Evolutionary conservation across 768 basidiomycete genomes (phyloP), one percentile per base, ranked within the genome.

Genomic region (Phaeotremella skinneri): DNA sequence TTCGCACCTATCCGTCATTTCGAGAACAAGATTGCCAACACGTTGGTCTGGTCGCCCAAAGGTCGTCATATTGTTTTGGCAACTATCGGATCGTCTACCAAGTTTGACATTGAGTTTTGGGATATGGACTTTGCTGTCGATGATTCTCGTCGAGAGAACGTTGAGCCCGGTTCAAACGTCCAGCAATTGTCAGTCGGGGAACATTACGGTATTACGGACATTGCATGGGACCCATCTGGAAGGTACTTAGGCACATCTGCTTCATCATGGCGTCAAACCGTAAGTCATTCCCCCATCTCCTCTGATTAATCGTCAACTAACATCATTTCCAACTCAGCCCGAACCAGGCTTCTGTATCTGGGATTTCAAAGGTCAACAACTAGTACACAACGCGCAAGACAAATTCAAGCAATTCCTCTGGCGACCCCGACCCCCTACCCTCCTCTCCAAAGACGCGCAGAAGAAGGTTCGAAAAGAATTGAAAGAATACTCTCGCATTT

Each of bases 381-480:
- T 92, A n/a, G 67, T 73, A 25, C 83, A 88, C 74, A 89, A 90
- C 75, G 86, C 87, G 51, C 81, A 88, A 62, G 96, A 98, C 75
- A 85, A 88, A 56, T 98, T 99, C 84, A 99, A 99, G 81, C 96
- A 99, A 78, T 91, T 98, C 79, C 84, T 97, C 62, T 99, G 94
- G 94, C 87, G 96, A 32, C 93, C 94, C 25, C 87, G 96, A n/a
- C 91, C 96, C 3, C 84, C 85, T 11, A 88, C 90, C 2, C 79
- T 98, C 51, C 82, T 99, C 57, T 82, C 85, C 49, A 90, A 88
- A 74, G 92, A 96, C 51, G 85, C 91, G 60, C 91, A 96, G 72
- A 86, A 86, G 64, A 84, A 83, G 52, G 85, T 99, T 58, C 84
- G 90, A 59, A 87, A 85, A 79, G 94, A 90, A 74, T 82, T 98